Conservation (phyloP, 768 basidiomycete genomes). For the Termitomyces sp. region DNA sequence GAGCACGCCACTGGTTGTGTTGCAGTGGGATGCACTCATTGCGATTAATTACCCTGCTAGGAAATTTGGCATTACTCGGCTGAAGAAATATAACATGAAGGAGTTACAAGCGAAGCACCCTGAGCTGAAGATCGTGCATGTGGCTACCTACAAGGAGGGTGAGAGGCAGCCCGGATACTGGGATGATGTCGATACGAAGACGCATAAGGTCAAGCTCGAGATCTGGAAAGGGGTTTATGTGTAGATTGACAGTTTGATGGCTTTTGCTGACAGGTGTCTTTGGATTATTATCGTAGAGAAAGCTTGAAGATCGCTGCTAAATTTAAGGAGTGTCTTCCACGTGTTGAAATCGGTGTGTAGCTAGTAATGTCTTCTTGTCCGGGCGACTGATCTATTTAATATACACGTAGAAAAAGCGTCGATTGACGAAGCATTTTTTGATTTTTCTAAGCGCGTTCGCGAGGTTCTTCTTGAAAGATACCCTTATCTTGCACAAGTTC, state of each 20-base stretch:
- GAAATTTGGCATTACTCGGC: conserved; percentile 88
- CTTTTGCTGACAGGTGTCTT: conserved; percentile 56
- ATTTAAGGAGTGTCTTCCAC: conserved; percentile 76
- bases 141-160: conserved; percentile 90
- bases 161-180: conserved; percentile 86
- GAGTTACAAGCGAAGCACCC: conserved; percentile 88
- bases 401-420: conserved; percentile 79
- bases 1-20: conserved; percentile 68
- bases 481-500: conserved; percentile 69
- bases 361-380: not conserved
- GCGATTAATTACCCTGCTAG: conserved; percentile 96
- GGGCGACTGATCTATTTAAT: not conserved
- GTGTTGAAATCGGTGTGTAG: conserved; percentile 70
- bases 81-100: conserved; percentile 58
- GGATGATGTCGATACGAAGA: conserved; percentile 81
- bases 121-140: conserved; percentile 79
- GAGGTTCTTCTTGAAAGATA: conserved; percentile 66
- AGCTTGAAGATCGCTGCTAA: conserved; percentile 79
- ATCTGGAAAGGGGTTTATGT: not conserved
- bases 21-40: conserved; percentile 86
- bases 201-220: conserved; percentile 70
- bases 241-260: not conserved
- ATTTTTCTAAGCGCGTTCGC: conserved; percentile 80
- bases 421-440: conserved; percentile 96
- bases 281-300: conserved; percentile 91